Conservation (phyloP, 164 flowering plant genomes). For the Aristolochia contorta region DNA sequence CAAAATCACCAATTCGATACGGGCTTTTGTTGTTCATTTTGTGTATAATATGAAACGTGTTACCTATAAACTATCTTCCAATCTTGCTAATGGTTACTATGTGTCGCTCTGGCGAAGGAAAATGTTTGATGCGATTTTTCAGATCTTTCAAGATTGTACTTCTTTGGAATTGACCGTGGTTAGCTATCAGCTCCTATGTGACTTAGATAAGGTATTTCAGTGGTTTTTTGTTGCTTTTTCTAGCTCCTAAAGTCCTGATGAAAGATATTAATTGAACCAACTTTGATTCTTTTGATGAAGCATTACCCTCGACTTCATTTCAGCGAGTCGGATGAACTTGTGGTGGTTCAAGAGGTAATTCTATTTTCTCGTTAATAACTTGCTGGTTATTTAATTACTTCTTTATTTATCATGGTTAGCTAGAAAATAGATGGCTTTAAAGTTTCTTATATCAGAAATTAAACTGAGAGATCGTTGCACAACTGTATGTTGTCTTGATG, state of each 20-base stretch:
- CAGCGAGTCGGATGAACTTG: conserved; percentile 21
- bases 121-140: conserved; percentile 57
- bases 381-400: no score
- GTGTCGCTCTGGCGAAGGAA: conserved; percentile 31
- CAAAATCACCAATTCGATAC: no score
- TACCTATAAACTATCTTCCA: neutral
- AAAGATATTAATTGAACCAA: neutral
- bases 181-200: conserved; percentile 60
- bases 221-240: neutral
- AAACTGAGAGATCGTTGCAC: no score
- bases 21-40: neutral
- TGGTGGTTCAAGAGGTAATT: conserved; percentile 49
- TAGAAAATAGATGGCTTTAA: no score
- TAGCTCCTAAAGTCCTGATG: neutral
- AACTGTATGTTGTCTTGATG: no score
- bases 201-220: conserved; percentile 50
- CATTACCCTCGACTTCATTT: conserved; percentile 46
- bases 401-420: no score
- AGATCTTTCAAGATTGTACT: conserved; percentile 43
- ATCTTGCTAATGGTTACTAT: neutral
- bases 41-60: neutral
- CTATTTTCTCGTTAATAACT: no score
- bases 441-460: neutral
- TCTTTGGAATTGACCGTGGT: conserved; percentile 53
- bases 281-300: conserved; percentile 18